Evolutionary conservation across 352 stramenopile genomes (phyloP).

Genomic region (Globisporangium ultimum): DNA sequence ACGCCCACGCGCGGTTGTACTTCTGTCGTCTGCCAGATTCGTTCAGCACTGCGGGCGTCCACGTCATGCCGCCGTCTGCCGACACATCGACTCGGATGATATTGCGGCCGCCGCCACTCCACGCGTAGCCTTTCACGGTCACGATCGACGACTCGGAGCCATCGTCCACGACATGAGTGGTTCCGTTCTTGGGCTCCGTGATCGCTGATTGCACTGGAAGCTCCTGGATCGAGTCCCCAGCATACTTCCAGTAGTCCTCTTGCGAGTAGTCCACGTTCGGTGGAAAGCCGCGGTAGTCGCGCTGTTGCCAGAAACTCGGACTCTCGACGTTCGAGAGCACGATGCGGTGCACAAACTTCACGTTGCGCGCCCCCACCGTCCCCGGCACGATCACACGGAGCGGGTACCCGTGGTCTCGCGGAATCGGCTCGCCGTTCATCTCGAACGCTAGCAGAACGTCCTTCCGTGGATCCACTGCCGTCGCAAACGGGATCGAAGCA

Average conservation of each 20-base stretch:
- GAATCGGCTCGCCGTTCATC: conserved; percentile 95
- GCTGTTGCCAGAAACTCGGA: conserved; percentile 90
- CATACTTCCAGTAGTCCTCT: conserved; percentile 83
- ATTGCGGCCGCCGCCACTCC: conserved; percentile 92
- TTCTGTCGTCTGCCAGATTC: conserved; percentile 82
- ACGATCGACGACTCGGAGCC: conserved; percentile 66
- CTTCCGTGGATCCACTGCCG: conserved; percentile 91
- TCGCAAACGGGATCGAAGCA: conserved; percentile 91
- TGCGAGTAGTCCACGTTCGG: conserved; percentile 84
- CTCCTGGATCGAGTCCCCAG: conserved; percentile 88
- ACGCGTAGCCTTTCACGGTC: conserved; percentile 93
- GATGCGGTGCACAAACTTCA: conserved; percentile 97
- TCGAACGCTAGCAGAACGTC: conserved; percentile 98
- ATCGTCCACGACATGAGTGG: conserved; percentile 45
- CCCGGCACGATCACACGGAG: conserved; percentile 96
- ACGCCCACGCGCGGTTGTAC: conserved; percentile 92
- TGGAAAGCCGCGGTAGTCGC: conserved; percentile 90
- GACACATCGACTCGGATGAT: conserved; percentile 97
- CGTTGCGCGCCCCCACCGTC: conserved; percentile 92
- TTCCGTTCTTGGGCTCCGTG: conserved; percentile 73
- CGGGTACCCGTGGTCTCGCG: conserved; percentile 96
- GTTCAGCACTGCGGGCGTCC: conserved; percentile 85
- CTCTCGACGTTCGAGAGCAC: conserved; percentile 76
- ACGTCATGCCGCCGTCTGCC: conserved; percentile 92
- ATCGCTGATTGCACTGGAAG: conserved; percentile 90